Conservation (phyloP, 257 asterid genomes). For the Asclepias syriaca region DNA sequence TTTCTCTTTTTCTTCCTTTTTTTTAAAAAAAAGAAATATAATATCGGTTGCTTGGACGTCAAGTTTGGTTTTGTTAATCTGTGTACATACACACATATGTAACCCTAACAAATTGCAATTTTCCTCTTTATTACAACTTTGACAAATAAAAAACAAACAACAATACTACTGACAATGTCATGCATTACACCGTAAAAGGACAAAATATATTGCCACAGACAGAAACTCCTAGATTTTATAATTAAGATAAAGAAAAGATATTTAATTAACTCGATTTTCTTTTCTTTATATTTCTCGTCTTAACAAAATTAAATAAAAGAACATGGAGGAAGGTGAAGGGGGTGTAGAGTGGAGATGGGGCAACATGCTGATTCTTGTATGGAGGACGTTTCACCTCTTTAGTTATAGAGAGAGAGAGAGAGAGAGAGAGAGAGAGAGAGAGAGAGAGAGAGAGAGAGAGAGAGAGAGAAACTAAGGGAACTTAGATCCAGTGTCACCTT, state of each 20-base stretch:
- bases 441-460: conserved; percentile 14
- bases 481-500: conserved; percentile 46
- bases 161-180: too few species aligned
- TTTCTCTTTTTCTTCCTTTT: neutral
- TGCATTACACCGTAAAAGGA: too few species aligned
- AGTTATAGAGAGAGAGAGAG: conserved; percentile 14
- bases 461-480: conserved; percentile 5
- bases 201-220: too few species aligned
- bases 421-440: conserved; percentile 15
- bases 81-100: conserved; percentile 20
- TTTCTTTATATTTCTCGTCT: too few species aligned
- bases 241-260: too few species aligned
- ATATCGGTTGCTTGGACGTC: conserved; percentile 82
- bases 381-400: conserved; percentile 71
- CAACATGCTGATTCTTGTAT: conserved; percentile 38
- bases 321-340: neutral
- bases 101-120: conserved; percentile 21
- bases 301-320: too few species aligned
- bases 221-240: too few species aligned
- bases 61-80: conserved; percentile 48
- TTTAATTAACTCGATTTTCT: too few species aligned
- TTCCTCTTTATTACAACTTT: neutral
- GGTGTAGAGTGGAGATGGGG: conserved; percentile 61
- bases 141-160: too few species aligned
- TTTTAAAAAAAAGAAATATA: conserved; percentile 6